Evolutionary conservation across 352 stramenopile genomes (phyloP).

Genomic region (Phytophthora foliorum): DNA sequence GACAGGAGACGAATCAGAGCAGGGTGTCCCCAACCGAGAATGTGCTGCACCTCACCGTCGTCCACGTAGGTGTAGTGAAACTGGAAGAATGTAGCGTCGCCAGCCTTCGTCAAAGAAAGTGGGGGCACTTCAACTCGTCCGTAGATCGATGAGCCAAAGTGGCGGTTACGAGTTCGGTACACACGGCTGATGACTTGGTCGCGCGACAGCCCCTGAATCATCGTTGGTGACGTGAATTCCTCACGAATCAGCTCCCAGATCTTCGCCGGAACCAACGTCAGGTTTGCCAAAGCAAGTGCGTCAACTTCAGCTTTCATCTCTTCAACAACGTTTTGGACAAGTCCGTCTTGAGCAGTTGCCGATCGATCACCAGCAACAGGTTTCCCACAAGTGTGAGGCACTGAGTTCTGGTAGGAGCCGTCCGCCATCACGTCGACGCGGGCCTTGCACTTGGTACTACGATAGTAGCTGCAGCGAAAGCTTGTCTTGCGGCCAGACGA

Average conservation of each 20-base stretch:
- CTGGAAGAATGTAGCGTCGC: conserved; percentile 31
- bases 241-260: conserved; percentile 17
- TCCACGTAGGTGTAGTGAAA: conserved; percentile 33
- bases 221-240: conserved; percentile 2
- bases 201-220: conserved; percentile 6
- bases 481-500: conserved; percentile 12
- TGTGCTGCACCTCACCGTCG: conserved; percentile 13
- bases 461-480: conserved; percentile 14
- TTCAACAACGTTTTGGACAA: conserved; percentile 3
- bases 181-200: conserved; percentile 21
- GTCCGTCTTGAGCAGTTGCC: background rate
- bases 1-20: conserved; percentile 12
- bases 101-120: conserved; percentile 11
- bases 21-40: conserved; percentile 36
- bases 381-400: conserved; percentile 7
- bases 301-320: conserved; percentile 14
- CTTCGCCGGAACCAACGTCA: conserved; percentile 1
- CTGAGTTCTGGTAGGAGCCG: conserved; percentile 10
- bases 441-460: conserved; percentile 10
- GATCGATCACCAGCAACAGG: background rate
- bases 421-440: conserved; percentile 16
- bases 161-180: conserved; percentile 9
- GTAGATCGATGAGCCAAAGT: conserved; percentile 26
- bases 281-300: conserved; percentile 5
- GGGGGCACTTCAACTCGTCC: conserved; percentile 26